Conservation (phyloP, 2,329 filamentous ascomycete species). For the Pleurostoma richardsiae region DNA sequence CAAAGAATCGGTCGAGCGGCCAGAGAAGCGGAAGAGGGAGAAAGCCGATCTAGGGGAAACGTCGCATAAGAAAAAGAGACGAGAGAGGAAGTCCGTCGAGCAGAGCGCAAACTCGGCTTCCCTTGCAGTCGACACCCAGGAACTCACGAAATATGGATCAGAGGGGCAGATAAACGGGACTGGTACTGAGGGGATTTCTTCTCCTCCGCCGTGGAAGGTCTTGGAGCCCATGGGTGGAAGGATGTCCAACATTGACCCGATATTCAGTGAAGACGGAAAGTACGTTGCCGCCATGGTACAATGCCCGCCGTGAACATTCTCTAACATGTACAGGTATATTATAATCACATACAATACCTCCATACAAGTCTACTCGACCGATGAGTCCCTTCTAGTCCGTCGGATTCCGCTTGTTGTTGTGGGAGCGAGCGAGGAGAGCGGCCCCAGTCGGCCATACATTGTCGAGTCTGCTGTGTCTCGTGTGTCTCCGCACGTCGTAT, state of each 20-base stretch:
- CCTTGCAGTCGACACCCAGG: too few relatives aligned
- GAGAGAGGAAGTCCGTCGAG: slow-evolving; percentile 4
- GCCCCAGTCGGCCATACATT: slow-evolving; percentile 36
- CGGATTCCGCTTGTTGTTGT: slow-evolving; percentile 53
- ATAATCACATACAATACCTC: slow-evolving; percentile 71
- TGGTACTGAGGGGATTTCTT: too few relatives aligned
- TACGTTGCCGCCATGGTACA: slow-evolving; percentile 27
- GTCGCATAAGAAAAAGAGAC: slow-evolving; percentile 11
- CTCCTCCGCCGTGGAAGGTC: slow-evolving; percentile 43
- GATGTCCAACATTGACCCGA: slow-evolving; percentile 60
- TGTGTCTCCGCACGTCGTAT: slow-evolving; percentile 40
- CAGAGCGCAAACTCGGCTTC: background rate
- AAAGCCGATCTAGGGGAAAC: slow-evolving; percentile 10
- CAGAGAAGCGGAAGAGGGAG: slow-evolving; percentile 12
- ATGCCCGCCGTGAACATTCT: background rate
- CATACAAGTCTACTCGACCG: slow-evolving; percentile 75
- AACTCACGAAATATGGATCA: too few relatives aligned
- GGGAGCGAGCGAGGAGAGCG: slow-evolving; percentile 17
- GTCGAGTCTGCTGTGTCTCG: slow-evolving; percentile 34
- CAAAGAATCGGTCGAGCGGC: background rate
- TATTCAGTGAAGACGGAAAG: slow-evolving; percentile 58
- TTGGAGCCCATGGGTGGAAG: slow-evolving; percentile 61
- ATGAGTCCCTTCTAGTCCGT: slow-evolving; percentile 75
- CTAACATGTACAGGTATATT: slow-evolving; percentile 53
- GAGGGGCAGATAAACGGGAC: too few relatives aligned